Evolutionary conservation across 1,284 basidiomycete genomes (phyloP).

Genomic region (Cryptococcus deneoformans): DNA sequence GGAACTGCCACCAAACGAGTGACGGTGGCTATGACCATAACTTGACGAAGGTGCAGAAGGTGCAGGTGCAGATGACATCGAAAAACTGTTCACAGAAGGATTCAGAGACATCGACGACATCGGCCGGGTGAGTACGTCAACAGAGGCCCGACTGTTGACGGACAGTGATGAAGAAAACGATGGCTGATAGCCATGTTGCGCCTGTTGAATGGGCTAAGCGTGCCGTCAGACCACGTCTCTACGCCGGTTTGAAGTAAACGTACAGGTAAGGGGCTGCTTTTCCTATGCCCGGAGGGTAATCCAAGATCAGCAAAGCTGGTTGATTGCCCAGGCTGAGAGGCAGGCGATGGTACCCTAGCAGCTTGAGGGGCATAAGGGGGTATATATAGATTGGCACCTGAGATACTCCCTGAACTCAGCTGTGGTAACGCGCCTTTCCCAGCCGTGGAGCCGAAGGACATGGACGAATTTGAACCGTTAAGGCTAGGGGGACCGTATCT

Average conservation of each 20-base stretch:
- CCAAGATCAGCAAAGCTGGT: slow-evolving; percentile 41
- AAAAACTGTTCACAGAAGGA: slow-evolving; percentile 16
- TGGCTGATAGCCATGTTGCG: slow-evolving; percentile 19
- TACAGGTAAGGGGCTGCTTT: slow-evolving; percentile 18
- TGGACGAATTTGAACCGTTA: neutral
- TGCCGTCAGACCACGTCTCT: neutral
- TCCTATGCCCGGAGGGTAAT: slow-evolving; percentile 28
- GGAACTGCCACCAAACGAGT: slow-evolving; percentile 27
- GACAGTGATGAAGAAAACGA: slow-evolving; percentile 4
- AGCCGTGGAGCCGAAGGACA: neutral
- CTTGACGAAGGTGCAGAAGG: slow-evolving; percentile 8
- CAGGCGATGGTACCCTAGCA: slow-evolving; percentile 1
- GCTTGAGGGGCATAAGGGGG: slow-evolving; percentile 32
- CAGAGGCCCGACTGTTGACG: slow-evolving; percentile 4
- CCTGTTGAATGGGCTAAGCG: slow-evolving; percentile 7
- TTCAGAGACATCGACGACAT: slow-evolving; percentile 40
- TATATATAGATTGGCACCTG: slow-evolving; percentile 45
- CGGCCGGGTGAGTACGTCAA: slow-evolving; percentile 34
- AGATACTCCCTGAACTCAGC: slow-evolving; percentile 34
- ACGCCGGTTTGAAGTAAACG: slow-evolving; percentile 3
- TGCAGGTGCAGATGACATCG: slow-evolving; percentile 19
- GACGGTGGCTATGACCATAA: slow-evolving; percentile 25
- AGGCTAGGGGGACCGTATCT: slow-evolving; percentile 13
- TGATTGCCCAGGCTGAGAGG: slow-evolving; percentile 11
- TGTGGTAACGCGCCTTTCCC: slow-evolving; percentile 2